Conservation (phyloP, 2,329 filamentous ascomycete species). For the Fusarium sp. region DNA sequence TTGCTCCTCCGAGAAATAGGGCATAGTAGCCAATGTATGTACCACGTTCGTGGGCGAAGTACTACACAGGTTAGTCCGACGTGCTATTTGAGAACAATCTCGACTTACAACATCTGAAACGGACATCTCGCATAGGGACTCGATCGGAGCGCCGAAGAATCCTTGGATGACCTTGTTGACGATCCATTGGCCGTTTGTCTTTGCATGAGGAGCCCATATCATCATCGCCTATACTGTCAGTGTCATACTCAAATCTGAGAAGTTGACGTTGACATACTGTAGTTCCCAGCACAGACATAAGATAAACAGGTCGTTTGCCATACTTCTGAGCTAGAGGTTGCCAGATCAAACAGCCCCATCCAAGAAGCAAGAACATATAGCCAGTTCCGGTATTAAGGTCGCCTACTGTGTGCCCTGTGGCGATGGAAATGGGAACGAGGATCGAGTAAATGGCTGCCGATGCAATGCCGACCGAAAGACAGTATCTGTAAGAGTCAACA, state of each 20-base stretch:
- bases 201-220: not conserved
- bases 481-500: not conserved
- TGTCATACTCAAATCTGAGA: too few species aligned
- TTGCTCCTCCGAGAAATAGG: constrained; percentile 52
- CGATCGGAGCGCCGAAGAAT: constrained; percentile 57
- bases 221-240: not conserved
- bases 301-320: constrained; percentile 1
- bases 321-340: not conserved
- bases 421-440: not conserved
- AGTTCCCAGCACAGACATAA: not conserved
- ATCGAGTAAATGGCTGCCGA: constrained; percentile 2
- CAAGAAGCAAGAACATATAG: constrained; percentile 6
- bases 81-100: fast-evolving
- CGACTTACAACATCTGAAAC: constrained; percentile 53
- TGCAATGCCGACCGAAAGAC: not conserved
- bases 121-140: constrained; percentile 58
- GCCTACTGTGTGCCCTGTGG: not conserved
- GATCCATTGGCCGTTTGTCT: constrained; percentile 53
- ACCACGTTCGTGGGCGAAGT: constrained; percentile 55
- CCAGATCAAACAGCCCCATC: constrained; percentile 4
- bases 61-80: constrained; percentile 8
- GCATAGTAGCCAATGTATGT: constrained; percentile 57
- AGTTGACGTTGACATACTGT: not conserved
- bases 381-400: not conserved
- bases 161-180: constrained; percentile 57